phyloP scores from a whole-genome alignment of 1,139 yeast species.

The Meyerozyma elateridarum region DNA sequence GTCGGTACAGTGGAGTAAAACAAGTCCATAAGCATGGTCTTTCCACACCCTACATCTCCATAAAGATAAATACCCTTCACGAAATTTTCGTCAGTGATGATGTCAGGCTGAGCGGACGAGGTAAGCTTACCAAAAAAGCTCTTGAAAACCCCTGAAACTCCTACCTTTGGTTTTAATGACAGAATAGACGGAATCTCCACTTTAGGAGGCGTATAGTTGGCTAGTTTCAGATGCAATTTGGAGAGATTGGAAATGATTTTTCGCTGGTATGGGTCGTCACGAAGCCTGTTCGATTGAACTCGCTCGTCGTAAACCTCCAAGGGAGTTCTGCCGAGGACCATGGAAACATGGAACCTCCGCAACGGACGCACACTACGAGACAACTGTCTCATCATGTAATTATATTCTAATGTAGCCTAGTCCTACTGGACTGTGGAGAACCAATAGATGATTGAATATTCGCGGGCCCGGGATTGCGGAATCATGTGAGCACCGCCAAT shows the following conservation, averaged over 20 bases:
- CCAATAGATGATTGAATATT: too few species aligned
- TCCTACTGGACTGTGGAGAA: too few species aligned
- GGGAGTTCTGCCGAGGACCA: slow-evolving; percentile 31
- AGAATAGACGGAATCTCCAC: slow-evolving; percentile 46
- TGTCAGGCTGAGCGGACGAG: slow-evolving; percentile 9
- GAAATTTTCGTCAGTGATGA: slow-evolving; percentile 20
- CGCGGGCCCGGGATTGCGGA: too few species aligned
- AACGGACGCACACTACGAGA: too few species aligned
- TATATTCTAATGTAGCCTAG: too few species aligned
- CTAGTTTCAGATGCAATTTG: slow-evolving; percentile 44
- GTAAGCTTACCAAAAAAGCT: slow-evolving; percentile 24
- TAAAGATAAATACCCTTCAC: slow-evolving; percentile 83
- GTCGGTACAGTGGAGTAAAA: slow-evolving; percentile 79
- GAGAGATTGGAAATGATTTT: slow-evolving; percentile 55
- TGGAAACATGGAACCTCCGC: too few species aligned
- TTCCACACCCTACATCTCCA: slow-evolving; percentile 98
- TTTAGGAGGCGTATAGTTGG: slow-evolving; percentile 50
- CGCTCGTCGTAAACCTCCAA: slow-evolving; percentile 56
- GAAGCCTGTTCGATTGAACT: slow-evolving; percentile 48
- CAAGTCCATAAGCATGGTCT: slow-evolving; percentile 96
- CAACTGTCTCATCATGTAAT: too few species aligned
- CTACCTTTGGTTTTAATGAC: slow-evolving; percentile 45
- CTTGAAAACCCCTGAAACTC: slow-evolving; percentile 35
- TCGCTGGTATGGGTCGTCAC: slow-evolving; percentile 66
- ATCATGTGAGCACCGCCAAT: too few species aligned